Evolutionary conservation across 257 asterid genomes (phyloP), one percentile per base, ranked within the genome.

Genomic region (Nicotiana obtusifolia): DNA sequence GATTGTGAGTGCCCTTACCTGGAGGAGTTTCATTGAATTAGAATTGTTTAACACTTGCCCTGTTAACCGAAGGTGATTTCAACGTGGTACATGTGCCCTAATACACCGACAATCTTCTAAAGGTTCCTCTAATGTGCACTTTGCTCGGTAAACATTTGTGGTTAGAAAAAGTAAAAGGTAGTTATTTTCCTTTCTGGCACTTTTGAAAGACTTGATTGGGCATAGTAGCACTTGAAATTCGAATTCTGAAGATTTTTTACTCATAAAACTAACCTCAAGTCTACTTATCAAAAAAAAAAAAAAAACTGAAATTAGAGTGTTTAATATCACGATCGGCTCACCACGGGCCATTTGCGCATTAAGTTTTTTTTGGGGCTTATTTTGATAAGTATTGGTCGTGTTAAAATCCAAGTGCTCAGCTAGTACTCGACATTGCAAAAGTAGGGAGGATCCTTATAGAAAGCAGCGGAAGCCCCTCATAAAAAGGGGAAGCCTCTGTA

Each of bases 231-330:
- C 30, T 37, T 68, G 77, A 19, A 57, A 68, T 44, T 71, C 59
- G 7, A 41, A 41, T 41, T 41, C 35, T 44, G 33, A 71, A 41
- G 33, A 33, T 41, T 44, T 33, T 35, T 73, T 73, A 73, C 22
- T 71, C 61, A 26, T 73, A 47, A 47, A 47, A 73, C 49, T 73
- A 73, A 73, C 22, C 41, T 73, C 79, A 73, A 73, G 61, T 47
- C 15, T 14, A 22, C 35, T 6, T 71, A 73, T 73, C 16, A 47
- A 47, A 3, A 47, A 44, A 14, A 69, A 5, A 10, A 4, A 20
- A 7, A 14, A 4, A 47, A 24, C 37, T 49, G 8, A 0, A 75
- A 49, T 41, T 73, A 1, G 10, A 73, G 30, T 24, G 22, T 73
- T 73, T 73, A 24, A 7, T 15, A 24, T 24, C 41, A 73, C 41